Evolutionary conservation across 2,329 filamentous ascomycete genomes (phyloP).

Genomic region (Colletotrichum tanaceti): DNA sequence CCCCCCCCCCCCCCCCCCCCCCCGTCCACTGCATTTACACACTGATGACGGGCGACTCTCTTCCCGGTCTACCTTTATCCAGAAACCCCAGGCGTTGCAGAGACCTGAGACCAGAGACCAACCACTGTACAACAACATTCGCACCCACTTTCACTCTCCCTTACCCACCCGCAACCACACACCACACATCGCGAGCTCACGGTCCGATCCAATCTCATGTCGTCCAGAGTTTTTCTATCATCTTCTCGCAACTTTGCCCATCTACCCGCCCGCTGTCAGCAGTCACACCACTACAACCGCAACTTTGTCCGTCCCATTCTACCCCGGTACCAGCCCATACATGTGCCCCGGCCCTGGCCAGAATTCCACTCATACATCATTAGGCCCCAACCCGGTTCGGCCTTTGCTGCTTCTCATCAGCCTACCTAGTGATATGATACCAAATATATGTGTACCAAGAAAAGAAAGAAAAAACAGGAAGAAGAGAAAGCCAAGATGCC

Average conservation of each 20-base stretch:
- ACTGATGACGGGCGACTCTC: slow-evolving; percentile 23
- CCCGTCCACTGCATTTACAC: background rate
- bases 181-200: background rate
- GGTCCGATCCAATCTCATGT: slow-evolving; percentile 21
- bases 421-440: background rate
- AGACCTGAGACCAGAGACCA: background rate
- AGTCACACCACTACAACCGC: slow-evolving; percentile 20
- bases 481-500: background rate
- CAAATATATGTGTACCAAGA: background rate
- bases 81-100: slow-evolving; percentile 13
- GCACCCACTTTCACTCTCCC: background rate
- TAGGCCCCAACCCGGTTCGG: slow-evolving; percentile 5
- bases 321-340: slow-evolving; percentile 16
- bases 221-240: slow-evolving; percentile 6
- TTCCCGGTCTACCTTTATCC: slow-evolving; percentile 35
- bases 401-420: background rate
- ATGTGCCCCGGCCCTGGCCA: slow-evolving; percentile 21
- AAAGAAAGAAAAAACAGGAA: background rate
- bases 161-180: background rate
- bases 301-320: slow-evolving; percentile 5
- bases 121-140: background rate
- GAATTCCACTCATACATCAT: background rate
- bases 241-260: slow-evolving; percentile 30
- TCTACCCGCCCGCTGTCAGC: slow-evolving; percentile 33
- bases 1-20: background rate